These are phyloP conservation scores for Populus hybrid DNA, from an alignment of 441 rosid species.

Conservation along the genomic window DNA sequence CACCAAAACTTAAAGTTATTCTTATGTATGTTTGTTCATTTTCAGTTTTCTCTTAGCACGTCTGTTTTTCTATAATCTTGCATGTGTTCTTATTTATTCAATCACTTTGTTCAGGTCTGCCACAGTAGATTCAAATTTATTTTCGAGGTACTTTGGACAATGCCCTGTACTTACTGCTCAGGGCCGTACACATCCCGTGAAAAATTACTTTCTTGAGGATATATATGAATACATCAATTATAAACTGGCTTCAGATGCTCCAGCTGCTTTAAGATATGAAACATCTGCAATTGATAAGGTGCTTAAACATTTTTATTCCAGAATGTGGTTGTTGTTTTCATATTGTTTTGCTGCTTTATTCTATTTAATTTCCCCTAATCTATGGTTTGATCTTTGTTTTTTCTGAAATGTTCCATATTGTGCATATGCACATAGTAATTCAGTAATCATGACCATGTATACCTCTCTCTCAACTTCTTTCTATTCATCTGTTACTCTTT, in stretches of 20 bases:
- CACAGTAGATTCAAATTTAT: conserved; percentile 83
- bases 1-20: conserved; percentile 71
- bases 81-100: conserved; percentile 21
- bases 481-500: not conserved
- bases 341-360: not conserved
- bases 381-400: not conserved
- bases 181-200: conserved; percentile 91
- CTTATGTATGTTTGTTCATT: conserved; percentile 60
- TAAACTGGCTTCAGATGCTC: conserved; percentile 80
- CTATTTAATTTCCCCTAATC: not conserved
- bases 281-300: conserved; percentile 58
- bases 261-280: conserved; percentile 63
- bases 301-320: conserved; percentile 19
- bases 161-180: conserved; percentile 89
- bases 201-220: conserved; percentile 78
- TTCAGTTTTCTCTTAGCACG: conserved; percentile 8
- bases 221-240: conserved; percentile 70
- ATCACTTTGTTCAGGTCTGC: conserved; percentile 73
- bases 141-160: conserved; percentile 79
- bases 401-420: not conserved
- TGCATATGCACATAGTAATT: not conserved
- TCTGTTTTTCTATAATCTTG: not conserved
- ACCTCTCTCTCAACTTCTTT: not conserved
- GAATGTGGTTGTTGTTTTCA: not conserved
- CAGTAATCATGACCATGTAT: not conserved